Evolutionary conservation across 2,329 filamentous ascomycete genomes (phyloP).

Genomic region (Chrysoporthe puriensis): DNA sequence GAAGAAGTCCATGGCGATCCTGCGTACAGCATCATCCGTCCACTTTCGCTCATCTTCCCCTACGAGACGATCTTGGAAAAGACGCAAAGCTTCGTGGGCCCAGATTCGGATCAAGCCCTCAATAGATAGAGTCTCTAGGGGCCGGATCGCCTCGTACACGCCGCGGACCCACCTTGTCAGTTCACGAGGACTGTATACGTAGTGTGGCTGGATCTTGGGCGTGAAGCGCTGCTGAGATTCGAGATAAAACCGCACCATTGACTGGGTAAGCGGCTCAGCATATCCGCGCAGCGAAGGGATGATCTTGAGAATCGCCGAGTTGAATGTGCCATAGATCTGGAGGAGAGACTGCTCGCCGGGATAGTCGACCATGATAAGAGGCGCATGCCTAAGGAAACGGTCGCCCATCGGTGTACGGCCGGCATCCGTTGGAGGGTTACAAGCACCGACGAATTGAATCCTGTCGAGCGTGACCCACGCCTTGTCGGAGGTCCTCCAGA

Average conservation of each 20-base stretch:
- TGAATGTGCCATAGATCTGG: constrained; percentile 99
- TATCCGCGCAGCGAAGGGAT: constrained; percentile 94
- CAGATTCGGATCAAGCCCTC: constrained; percentile 96
- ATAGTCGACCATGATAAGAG: constrained; percentile 99
- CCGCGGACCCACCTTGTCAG: constrained; percentile 97
- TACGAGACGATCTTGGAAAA: constrained; percentile 97
- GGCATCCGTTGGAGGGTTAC: constrained; percentile 96
- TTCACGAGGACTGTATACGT: constrained; percentile 98
- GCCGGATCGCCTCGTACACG: constrained; percentile 94
- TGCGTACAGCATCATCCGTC: constrained; percentile 86
- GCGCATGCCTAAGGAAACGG: constrained; percentile 92
- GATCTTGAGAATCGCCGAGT: constrained; percentile 93
- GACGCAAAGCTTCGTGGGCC: constrained; percentile 92
- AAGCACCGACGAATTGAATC: constrained; percentile 98
- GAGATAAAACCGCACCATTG: constrained; percentile 96
- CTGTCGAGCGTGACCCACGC: constrained; percentile 97
- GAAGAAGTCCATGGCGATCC: constrained; percentile 89
- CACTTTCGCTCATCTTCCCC: constrained; percentile 91
- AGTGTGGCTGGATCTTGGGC: constrained; percentile 95
- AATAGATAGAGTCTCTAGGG: constrained; percentile 82
- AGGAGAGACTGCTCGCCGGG: constrained; percentile 91
- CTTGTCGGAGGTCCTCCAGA: constrained; percentile 97
- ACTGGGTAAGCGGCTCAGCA: constrained; percentile 88
- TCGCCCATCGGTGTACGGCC: constrained; percentile 93
- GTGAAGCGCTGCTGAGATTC: constrained; percentile 96